Conservation (phyloP, 2,329 filamentous ascomycete species). For the Clonostachys rosea region DNA sequence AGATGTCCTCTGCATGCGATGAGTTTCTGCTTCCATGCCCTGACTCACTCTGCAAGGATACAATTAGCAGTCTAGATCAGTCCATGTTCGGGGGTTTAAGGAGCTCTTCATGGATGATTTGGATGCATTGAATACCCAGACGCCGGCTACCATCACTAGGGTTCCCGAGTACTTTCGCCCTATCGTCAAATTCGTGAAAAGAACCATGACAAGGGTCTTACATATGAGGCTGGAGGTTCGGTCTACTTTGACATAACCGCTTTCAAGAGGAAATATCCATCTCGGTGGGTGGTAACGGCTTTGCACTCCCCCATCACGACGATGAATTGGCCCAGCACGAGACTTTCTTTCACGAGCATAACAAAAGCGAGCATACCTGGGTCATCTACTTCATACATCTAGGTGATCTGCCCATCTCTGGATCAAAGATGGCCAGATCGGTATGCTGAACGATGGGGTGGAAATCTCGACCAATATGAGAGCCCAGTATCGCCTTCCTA, state of each 20-base stretch:
- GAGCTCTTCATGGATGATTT: constrained; percentile 86
- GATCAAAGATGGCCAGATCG: constrained; percentile 30
- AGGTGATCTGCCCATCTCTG: constrained; percentile 81
- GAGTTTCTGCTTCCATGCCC: constrained; percentile 73
- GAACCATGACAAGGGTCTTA: constrained; percentile 84
- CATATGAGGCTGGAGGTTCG: constrained; percentile 76
- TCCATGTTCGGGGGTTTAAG: constrained; percentile 85
- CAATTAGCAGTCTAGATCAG: constrained; percentile 57
- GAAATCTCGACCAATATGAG: no score
- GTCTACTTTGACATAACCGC: constrained; percentile 91
- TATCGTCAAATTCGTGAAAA: constrained; percentile 75
- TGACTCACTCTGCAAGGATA: constrained; percentile 45
- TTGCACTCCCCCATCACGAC: constrained; percentile 89
- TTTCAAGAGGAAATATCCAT: constrained; percentile 63
- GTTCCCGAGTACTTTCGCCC: constrained; percentile 91
- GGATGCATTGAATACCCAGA: constrained; percentile 76
- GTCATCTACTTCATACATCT: constrained; percentile 96
- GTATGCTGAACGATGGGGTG: no score
- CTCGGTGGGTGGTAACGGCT: constrained; percentile 89
- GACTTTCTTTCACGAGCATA: constrained; percentile 65
- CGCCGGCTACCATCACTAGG: constrained; percentile 76
- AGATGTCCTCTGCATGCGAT: constrained; percentile 50
- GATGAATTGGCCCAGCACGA: constrained; percentile 90
- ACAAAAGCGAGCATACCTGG: constrained; percentile 64
- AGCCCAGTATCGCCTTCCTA: no score